Evolutionary conservation across 2,329 filamentous ascomycete genomes (phyloP).

Genomic region (Fonsecaea erecta): DNA sequence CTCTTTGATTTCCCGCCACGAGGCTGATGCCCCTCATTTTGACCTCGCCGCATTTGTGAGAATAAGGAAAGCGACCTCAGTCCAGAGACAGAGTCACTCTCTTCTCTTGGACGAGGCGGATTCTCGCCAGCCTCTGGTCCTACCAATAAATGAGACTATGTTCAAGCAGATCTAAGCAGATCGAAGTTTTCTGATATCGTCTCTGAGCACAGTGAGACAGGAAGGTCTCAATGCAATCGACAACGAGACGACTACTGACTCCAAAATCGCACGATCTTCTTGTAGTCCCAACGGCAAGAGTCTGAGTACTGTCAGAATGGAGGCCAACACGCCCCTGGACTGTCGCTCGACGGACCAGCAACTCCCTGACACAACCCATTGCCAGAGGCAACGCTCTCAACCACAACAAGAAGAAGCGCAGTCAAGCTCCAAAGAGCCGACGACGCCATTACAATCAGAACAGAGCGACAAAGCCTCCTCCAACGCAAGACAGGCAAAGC

Average conservation of each 20-base stretch:
- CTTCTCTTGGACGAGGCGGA: not conserved
- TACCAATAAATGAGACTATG: not conserved
- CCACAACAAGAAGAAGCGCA: not conserved
- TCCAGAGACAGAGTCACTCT: not conserved
- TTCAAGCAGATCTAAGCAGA: not conserved
- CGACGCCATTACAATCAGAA: not conserved
- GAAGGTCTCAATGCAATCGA: not conserved
- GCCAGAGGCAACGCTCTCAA: not conserved
- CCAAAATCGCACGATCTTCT: not conserved
- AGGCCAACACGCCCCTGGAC: not conserved
- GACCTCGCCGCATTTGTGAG: not conserved
- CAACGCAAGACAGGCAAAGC: not conserved
- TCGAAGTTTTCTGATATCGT: not conserved
- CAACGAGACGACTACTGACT: not conserved
- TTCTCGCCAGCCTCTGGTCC: not conserved
- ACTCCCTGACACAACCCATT: not conserved
- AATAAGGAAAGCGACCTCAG: not conserved
- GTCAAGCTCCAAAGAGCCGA: not conserved
- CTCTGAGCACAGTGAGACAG: not conserved
- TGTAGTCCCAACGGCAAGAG: not conserved
- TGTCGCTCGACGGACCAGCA: not conserved
- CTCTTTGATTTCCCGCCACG: not conserved
- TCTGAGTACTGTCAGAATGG: not conserved
- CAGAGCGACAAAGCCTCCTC: not conserved
- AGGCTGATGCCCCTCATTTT: constrained; percentile 11